phyloP scores from a whole-genome alignment of 306 rosid species.

The Sechiopsis laciniata region DNA sequence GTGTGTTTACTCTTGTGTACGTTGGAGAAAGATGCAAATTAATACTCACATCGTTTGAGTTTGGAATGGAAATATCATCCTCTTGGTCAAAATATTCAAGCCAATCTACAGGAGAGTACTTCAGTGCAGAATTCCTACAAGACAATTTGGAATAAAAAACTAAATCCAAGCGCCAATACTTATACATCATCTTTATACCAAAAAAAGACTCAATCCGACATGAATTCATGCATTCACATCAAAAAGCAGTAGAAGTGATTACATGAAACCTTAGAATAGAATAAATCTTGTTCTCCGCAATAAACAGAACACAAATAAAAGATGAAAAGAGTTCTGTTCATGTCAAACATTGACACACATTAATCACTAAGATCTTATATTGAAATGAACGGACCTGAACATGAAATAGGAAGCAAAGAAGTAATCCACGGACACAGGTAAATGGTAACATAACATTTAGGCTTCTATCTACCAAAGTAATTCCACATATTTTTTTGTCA shows the following conservation, averaged over 20 bases:
- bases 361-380: neutral
- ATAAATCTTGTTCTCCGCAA: neutral
- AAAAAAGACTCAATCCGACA: neutral
- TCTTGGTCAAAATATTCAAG: constrained; percentile 58
- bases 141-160: neutral
- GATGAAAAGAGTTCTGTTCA: neutral
- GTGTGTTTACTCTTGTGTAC: neutral
- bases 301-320: neutral
- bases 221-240: neutral
- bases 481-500: neutral
- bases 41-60: constrained; percentile 55
- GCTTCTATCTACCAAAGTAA: neutral
- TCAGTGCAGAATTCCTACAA: constrained; percentile 51
- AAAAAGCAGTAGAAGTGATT: neutral
- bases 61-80: constrained; percentile 57
- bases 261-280: neutral
- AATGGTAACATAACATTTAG: neutral
- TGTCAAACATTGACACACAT: neutral
- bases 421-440: neutral
- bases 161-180: neutral
- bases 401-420: no score
- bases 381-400: neutral
- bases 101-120: constrained; percentile 68
- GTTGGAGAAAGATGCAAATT: neutral
- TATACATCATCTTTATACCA: neutral